Evolutionary conservation across 257 asterid genomes (phyloP).

Genomic region (Paraleonurus japonicus): DNA sequence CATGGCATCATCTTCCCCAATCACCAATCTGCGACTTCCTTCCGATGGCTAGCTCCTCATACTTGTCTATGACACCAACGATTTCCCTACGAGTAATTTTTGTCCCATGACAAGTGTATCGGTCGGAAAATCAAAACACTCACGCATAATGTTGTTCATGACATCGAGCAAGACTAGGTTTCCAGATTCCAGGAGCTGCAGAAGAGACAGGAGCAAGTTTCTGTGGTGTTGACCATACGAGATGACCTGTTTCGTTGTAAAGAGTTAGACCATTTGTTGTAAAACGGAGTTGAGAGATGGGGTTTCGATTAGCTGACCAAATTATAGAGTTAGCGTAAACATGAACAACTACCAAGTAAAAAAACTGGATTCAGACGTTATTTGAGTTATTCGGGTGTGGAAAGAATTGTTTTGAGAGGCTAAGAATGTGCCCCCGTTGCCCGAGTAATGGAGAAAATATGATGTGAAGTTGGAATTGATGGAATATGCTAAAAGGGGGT

Average conservation of each 20-base stretch:
- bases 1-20: constrained; percentile 47
- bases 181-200: constrained; percentile 53
- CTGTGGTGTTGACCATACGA: constrained; percentile 57
- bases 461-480: constrained; percentile 32
- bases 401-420: constrained; percentile 31
- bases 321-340: constrained; percentile 18
- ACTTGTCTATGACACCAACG: constrained; percentile 34
- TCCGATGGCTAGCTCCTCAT: constrained; percentile 37
- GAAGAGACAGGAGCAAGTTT: constrained; percentile 30
- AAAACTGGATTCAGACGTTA: constrained; percentile 11
- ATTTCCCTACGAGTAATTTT: constrained; percentile 36
- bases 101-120: constrained; percentile 61
- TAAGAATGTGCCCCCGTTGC: constrained; percentile 32
- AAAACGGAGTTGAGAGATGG: constrained; percentile 27
- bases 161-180: constrained; percentile 49
- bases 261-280: constrained; percentile 28
- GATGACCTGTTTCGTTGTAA: constrained; percentile 26
- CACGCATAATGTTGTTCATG: constrained; percentile 45
- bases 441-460: constrained; percentile 23
- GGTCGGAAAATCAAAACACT: constrained; percentile 52
- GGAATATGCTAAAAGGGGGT: constrained; percentile 19
- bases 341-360: constrained; percentile 29
- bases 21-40: constrained; percentile 42
- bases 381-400: constrained; percentile 31
- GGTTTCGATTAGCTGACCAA: constrained; percentile 45